phyloP scores from a whole-genome alignment of 306 rosid species.

The Medicago truncatula region DNA sequence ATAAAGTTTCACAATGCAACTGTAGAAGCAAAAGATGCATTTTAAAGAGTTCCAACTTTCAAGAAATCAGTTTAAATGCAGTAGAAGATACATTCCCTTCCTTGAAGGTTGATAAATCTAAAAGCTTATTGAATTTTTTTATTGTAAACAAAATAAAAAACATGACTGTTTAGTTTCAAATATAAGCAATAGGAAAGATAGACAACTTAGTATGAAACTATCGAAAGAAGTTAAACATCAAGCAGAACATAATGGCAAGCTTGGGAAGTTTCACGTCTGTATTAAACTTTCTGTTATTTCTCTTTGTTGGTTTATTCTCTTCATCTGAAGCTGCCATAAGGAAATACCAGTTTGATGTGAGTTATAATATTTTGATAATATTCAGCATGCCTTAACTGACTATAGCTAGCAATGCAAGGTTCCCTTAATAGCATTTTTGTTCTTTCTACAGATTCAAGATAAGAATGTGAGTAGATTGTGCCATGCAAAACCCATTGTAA shows the following conservation, averaged over 20 bases:
- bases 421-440: background rate
- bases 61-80: background rate
- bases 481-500: constrained; percentile 80
- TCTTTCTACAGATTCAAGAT: constrained; percentile 65
- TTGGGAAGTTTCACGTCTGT: constrained; percentile 14
- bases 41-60: background rate
- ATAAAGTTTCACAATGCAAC: background rate
- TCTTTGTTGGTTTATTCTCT: constrained; percentile 54
- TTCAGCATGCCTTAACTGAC: background rate
- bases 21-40: background rate
- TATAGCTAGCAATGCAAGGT: background rate
- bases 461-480: constrained; percentile 80
- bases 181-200: background rate
- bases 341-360: constrained; percentile 84
- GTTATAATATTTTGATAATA: constrained; percentile 37
- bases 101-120: constrained; percentile 16
- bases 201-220: background rate
- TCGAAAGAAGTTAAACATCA: background rate
- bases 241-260: constrained; percentile 2
- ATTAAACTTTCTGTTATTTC: constrained; percentile 29
- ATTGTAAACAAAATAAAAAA: background rate
- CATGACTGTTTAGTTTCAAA: background rate
- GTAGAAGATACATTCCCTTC: background rate
- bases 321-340: constrained; percentile 72
- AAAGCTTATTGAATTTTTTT: constrained; percentile 4